Base-by-base conservation (phyloP, 202 grass and related monocot species). In the Cymbopogon flexuosus region DNA sequence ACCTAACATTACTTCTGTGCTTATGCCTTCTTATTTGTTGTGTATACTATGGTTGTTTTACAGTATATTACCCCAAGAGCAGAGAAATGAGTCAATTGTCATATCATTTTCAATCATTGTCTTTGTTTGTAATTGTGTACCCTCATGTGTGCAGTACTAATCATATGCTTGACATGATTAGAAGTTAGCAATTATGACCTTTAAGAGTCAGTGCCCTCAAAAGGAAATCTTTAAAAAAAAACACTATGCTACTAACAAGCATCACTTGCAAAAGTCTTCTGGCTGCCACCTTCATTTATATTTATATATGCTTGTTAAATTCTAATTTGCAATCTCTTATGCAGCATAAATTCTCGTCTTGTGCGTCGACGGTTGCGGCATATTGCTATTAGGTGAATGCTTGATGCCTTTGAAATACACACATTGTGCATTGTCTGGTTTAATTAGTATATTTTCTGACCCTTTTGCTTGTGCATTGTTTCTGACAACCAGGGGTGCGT, bases 301-400 rank as follows among this genome's bases (percentile, higher is more conserved):
- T 40, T 35, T 68, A 13, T 39, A 24, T 68, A 12, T 31, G 1
- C 31, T 1, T 69, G 12, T 37, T 87, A 67, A 84, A 84, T 68
- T 80, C 13, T 71, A 61, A 81, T 74, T 54, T 1, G 34, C 16
- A 33, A 71, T 21, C 68, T 85, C n/a, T 51, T 12, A 77, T 94
- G 87, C 90, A 99, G 96, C 86, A 91, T 91, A 74, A 91, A 91
- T 88, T 90, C 90, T 79, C 92, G 87, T 80, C 90, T 95, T 85
- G 96, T 93, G 49, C 88, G 96, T 52, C 85, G 92, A 80, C 91
- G 92, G 85, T 70, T 99, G 81, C 76, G 85, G 3, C 96, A 95
- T 84, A 91, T 99, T 59, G 90, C 96, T 88, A 23, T 95, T 73
- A 88, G 94, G 94, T 93, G 80, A 79, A 42, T 47, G 35, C 73